Conservation (phyloP, 2,329 filamentous ascomycete species). For the Fonsecaea pugnacius region DNA sequence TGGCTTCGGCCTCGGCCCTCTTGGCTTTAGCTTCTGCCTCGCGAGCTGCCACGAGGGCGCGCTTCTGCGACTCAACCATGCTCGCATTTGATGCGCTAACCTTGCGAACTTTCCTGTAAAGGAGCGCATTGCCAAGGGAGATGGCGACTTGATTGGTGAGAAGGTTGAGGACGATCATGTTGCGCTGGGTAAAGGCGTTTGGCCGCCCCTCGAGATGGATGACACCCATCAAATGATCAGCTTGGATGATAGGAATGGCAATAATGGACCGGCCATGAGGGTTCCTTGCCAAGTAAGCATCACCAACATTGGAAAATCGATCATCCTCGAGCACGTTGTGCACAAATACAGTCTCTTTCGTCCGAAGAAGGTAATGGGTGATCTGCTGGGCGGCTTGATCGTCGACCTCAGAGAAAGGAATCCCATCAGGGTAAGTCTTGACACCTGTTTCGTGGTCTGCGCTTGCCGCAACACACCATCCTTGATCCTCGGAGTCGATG, state of each 20-base stretch:
- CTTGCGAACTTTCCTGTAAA: slow-evolving; percentile 65
- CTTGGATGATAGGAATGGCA: slow-evolving; percentile 66
- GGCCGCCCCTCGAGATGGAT: slow-evolving; percentile 67
- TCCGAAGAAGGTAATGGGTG: slow-evolving; percentile 65
- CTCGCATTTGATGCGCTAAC: slow-evolving; percentile 67
- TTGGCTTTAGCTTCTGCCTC: slow-evolving; percentile 69
- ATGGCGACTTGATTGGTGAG: slow-evolving; percentile 69
- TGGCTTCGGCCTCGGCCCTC: slow-evolving; percentile 65
- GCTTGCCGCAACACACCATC: slow-evolving; percentile 66
- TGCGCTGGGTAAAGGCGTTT: slow-evolving; percentile 67
- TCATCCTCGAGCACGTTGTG: slow-evolving; percentile 68
- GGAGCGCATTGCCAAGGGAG: slow-evolving; percentile 66
- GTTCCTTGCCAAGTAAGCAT: slow-evolving; percentile 60
- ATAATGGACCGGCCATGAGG: slow-evolving; percentile 65
- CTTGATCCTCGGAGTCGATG: slow-evolving; percentile 62
- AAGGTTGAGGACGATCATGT: slow-evolving; percentile 56
- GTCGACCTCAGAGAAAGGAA: slow-evolving; percentile 61
- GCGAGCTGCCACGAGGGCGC: slow-evolving; percentile 64
- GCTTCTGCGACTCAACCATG: slow-evolving; percentile 69
- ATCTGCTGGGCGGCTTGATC: slow-evolving; percentile 66
- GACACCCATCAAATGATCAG: slow-evolving; percentile 62
- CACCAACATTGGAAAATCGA: slow-evolving; percentile 65
- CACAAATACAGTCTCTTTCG: slow-evolving; percentile 66
- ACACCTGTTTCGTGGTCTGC: slow-evolving; percentile 61
- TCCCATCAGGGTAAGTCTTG: slow-evolving; percentile 58